Base-by-base conservation (phyloP, 169 alveolate genomes). In the Eimeria necatrix region DNA sequence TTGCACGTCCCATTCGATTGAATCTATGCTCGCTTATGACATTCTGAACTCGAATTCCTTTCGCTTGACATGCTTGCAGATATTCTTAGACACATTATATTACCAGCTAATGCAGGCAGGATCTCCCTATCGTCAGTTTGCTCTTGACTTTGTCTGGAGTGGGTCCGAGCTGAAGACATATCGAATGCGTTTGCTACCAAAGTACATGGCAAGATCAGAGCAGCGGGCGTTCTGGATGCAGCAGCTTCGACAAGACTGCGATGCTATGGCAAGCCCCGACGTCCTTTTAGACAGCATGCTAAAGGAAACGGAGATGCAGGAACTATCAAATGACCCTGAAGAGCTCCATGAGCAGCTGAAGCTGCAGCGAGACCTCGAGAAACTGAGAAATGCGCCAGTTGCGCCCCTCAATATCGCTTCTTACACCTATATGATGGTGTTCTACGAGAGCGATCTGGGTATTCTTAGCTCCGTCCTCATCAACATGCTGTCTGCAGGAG, bases 201-300 rank as follows among this genome's bases (percentile, higher is more conserved):
- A 94, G 84, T 94, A 91, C 73, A 95, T 96, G 97, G 96, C 96
- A 18, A 94, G 96, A 12, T 95, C 97, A 8, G 96, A 96, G 60
- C 96, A 95, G 61, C 78, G 97, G 49, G 97, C 97, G 18, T 94
- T 92, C 52, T 96, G 97, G 97, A 96, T 96, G 97, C 93, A 93
- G 68, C 95, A 91, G 61, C 95, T 91, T 10, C 70, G 95, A 32
- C 81, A 91, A 16, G 95, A 91, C 92, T 91, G 95, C 71, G 95
- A 91, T 48, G 91, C 61, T 1, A 87, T 87, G 48, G 46, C 56
- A 32, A 68, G 56, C 59, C 91, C 91, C 6, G 46, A 83, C 48
- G 80, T 73, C 24, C 73, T 9, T 5, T n/a, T 53, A 59, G 24
- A 41, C 16, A 51, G 6, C 59, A 56, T 48, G 91, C 0, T 74